A percentile compares a stretch with the other conserved stretches of the same genome.
These are phyloP conservation scores for Fusarium caatingaense DNA, from an alignment of 2,329 filamentous ascomycete genomes.

Conservation along the genomic window DNA sequence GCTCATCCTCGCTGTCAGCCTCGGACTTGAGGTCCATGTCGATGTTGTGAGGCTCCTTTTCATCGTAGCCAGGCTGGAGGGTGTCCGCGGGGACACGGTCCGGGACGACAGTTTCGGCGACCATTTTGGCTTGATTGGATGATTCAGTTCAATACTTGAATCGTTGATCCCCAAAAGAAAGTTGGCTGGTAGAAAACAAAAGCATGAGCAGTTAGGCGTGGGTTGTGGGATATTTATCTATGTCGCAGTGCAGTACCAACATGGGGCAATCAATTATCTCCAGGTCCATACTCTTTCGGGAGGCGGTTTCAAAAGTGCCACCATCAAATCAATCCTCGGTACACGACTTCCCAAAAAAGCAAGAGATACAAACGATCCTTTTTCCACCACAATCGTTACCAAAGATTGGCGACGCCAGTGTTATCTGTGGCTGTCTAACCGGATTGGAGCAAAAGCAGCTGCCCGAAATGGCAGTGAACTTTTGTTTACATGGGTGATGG, in stretches of 20 bases:
- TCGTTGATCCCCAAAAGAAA: background rate
- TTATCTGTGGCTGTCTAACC: slow-evolving; percentile 17
- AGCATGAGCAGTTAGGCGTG: background rate
- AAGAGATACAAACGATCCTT: slow-evolving; percentile 28
- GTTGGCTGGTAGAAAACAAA: background rate
- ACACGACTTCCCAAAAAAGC: slow-evolving; percentile 7
- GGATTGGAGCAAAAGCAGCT: background rate
- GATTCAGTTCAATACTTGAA: slow-evolving; percentile 5
- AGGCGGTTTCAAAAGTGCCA: background rate
- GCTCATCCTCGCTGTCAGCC: slow-evolving; percentile 43
- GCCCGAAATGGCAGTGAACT: slow-evolving; percentile 10
- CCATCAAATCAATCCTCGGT: background rate
- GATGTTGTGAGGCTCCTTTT: slow-evolving; percentile 41
- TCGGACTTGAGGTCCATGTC: slow-evolving; percentile 47
- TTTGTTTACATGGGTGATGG: slow-evolving; percentile 7
- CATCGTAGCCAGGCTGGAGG: slow-evolving; percentile 37
- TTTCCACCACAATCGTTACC: no score
- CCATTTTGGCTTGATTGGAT: slow-evolving; percentile 24
- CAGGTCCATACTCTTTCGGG: no score
- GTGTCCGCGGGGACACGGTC: slow-evolving; percentile 30
- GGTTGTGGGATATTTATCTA: slow-evolving; percentile 30
- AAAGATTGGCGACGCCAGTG: slow-evolving; percentile 1
- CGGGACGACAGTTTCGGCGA: slow-evolving; percentile 33
- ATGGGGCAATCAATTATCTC: background rate
- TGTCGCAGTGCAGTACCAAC: background rate